phyloP scores from a whole-genome alignment of 2,329 filamentous ascomycete genomes.

The Neonectria coccinea region DNA sequence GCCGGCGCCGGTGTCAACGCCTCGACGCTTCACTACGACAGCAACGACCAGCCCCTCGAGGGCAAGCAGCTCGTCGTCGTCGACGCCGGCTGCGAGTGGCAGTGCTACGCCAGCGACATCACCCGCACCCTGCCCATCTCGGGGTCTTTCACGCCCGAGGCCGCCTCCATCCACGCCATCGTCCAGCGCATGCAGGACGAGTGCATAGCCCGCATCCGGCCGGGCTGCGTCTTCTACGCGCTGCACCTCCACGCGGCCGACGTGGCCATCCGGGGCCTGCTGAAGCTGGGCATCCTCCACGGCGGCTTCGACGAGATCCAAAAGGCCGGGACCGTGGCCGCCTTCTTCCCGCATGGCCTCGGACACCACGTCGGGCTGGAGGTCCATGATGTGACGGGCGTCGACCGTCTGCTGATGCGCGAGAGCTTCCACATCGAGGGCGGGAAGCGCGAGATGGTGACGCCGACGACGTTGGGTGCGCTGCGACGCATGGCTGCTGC shows the following conservation, averaged over 20 bases:
- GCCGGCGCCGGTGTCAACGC: conserved; percentile 86
- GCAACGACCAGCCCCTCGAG: conserved; percentile 78
- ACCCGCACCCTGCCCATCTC: conserved; percentile 87
- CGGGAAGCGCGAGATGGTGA: conserved; percentile 58
- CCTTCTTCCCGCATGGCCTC: conserved; percentile 75
- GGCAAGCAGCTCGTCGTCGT: conserved; percentile 82
- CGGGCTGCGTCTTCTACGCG: conserved; percentile 76
- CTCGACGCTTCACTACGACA: conserved; percentile 86
- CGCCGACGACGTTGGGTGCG: conserved; percentile 50
- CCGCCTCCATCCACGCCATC: conserved; percentile 78
- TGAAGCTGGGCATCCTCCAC: conserved; percentile 77
- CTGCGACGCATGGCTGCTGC: conserved; percentile 43
- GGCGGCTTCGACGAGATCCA: conserved; percentile 70
- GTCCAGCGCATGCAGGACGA: conserved; percentile 85
- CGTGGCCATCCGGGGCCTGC: conserved; percentile 77
- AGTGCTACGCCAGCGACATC: conserved; percentile 89
- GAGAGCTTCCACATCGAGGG: conserved; percentile 47
- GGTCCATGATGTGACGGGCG: conserved; percentile 68
- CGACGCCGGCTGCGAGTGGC: conserved; percentile 88
- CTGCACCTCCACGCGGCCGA: conserved; percentile 79
- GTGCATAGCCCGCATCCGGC: conserved; percentile 76
- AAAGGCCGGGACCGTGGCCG: conserved; percentile 64
- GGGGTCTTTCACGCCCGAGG: conserved; percentile 75
- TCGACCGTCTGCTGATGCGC: conserved; percentile 50
- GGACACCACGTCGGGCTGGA: conserved; percentile 76